Evolutionary conservation across 2,329 filamentous ascomycete genomes (phyloP).

Genomic region (Diplodia seriata): DNA sequence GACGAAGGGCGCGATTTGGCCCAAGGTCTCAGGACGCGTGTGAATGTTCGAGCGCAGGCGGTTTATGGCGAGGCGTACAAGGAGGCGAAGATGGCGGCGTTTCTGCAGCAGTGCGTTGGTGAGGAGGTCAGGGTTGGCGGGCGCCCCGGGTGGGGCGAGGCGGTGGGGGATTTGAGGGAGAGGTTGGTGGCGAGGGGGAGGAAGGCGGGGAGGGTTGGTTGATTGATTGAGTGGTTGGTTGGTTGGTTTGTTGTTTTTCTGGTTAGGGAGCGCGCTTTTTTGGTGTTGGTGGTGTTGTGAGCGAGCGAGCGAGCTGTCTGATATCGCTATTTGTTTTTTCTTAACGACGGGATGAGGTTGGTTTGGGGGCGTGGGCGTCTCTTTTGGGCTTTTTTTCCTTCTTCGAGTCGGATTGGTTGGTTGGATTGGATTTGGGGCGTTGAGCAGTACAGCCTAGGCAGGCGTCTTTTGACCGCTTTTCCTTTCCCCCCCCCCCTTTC

Average conservation of each 20-base stretch:
- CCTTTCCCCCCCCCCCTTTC: background rate
- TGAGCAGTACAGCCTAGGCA: background rate
- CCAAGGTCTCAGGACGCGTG: conserved; percentile 42
- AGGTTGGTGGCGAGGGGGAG: conserved; percentile 54
- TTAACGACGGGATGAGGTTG: background rate
- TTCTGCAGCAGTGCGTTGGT: conserved; percentile 64
- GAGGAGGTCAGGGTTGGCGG: conserved; percentile 41
- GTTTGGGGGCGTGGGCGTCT: background rate
- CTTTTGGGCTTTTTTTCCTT: background rate
- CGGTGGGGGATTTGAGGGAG: conserved; percentile 52
- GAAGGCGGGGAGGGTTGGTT: conserved; percentile 49
- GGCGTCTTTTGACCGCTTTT: background rate
- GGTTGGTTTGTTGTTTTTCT: background rate
- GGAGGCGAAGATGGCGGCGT: conserved; percentile 75
- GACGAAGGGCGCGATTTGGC: conserved; percentile 44
- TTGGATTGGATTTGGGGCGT: background rate
- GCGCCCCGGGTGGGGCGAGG: conserved; percentile 48
- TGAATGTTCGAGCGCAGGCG: no score
- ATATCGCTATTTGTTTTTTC: background rate
- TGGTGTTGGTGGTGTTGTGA: background rate
- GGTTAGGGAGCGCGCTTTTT: background rate
- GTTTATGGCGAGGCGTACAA: conserved; percentile 85
- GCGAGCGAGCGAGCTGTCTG: background rate
- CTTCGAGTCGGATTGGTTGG: background rate
- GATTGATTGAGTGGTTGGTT: background rate